Conservation (phyloP, 2,329 filamentous ascomycete species). For the Peltaster fructicola region DNA sequence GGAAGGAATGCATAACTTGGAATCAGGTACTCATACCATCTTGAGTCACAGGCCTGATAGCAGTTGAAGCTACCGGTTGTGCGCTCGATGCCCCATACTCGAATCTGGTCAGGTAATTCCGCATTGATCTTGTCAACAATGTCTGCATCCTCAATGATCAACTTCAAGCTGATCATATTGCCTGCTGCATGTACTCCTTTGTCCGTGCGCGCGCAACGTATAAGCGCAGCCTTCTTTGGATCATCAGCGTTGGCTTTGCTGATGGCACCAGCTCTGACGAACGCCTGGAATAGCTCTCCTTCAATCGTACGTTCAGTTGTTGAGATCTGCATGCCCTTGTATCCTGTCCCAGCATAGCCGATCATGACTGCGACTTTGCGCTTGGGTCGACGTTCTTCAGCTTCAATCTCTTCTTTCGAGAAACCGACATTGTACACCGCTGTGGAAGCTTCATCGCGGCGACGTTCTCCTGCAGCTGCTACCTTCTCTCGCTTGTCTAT, state of each 20-base stretch:
- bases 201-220: constrained; percentile 87
- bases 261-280: constrained; percentile 80
- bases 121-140: constrained; percentile 85
- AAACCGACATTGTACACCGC: constrained; percentile 29
- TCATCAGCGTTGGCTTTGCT: constrained; percentile 95
- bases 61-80: constrained; percentile 86
- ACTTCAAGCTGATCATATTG: constrained; percentile 85
- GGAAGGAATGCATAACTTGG: constrained; percentile 85
- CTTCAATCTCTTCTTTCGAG: constrained; percentile 66
- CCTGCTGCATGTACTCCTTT: constrained; percentile 95
- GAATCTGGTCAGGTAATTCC: constrained; percentile 69
- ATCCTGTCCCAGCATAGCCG: constrained; percentile 89
- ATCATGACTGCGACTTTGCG: constrained; percentile 91
- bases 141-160: constrained; percentile 83
- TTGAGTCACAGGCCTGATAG: constrained; percentile 85
- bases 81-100: constrained; percentile 82
- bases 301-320: constrained; percentile 69
- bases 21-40: constrained; percentile 95
- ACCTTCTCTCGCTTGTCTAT: constrained; percentile 31
- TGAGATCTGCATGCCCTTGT: constrained; percentile 85
- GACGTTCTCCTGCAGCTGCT: constrained; percentile 26
- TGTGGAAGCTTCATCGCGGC: constrained; percentile 25
- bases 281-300: constrained; percentile 81
- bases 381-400: constrained; percentile 77
- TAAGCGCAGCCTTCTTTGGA: constrained; percentile 86